A percentile compares a stretch with the other conserved stretches of the same genome.
phyloP scores from a whole-genome alignment of 108 stramenopile genomes.

The Conticribra guillardii region DNA sequence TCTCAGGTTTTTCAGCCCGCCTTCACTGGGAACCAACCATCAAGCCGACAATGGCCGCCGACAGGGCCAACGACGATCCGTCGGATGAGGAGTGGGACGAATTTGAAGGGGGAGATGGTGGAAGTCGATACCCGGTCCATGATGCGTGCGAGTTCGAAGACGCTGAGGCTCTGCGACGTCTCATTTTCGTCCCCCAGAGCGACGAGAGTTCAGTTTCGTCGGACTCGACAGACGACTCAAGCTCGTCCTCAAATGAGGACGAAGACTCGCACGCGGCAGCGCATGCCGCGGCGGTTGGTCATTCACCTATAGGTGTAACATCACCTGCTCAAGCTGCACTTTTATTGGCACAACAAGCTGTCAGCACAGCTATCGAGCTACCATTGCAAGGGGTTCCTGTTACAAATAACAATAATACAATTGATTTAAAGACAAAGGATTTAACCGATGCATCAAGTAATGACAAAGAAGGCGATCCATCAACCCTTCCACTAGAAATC shows the following conservation, averaged over 20 bases:
- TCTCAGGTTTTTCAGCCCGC: no score
- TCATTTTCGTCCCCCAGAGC: conserved; percentile 51
- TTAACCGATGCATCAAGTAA: no score
- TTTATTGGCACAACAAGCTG: conserved; percentile 55
- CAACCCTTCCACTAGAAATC: no score
- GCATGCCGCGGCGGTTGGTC: conserved; percentile 14
- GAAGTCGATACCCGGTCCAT: conserved; percentile 83
- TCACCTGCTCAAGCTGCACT: conserved; percentile 10
- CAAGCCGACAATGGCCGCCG: conserved; percentile 16
- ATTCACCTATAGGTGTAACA: background rate
- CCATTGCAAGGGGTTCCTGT: background rate
- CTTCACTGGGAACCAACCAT: background rate
- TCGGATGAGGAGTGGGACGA: conserved; percentile 75
- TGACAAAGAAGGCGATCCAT: no score
- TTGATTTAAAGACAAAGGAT: no score
- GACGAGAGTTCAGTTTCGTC: conserved; percentile 42
- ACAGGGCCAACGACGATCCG: conserved; percentile 50
- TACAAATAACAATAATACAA: background rate
- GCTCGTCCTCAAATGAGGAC: conserved; percentile 21
- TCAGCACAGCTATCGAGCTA: background rate
- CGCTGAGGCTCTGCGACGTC: conserved; percentile 57
- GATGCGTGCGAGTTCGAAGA: conserved; percentile 87
- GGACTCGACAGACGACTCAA: conserved; percentile 10
- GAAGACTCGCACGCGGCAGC: conserved; percentile 6
- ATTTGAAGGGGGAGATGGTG: conserved; percentile 42